Evolutionary conservation across 2,329 filamentous ascomycete species (phyloP), one percentile per base, ranked within the genome.

Genomic region (Lachnellula subtilissima): DNA sequence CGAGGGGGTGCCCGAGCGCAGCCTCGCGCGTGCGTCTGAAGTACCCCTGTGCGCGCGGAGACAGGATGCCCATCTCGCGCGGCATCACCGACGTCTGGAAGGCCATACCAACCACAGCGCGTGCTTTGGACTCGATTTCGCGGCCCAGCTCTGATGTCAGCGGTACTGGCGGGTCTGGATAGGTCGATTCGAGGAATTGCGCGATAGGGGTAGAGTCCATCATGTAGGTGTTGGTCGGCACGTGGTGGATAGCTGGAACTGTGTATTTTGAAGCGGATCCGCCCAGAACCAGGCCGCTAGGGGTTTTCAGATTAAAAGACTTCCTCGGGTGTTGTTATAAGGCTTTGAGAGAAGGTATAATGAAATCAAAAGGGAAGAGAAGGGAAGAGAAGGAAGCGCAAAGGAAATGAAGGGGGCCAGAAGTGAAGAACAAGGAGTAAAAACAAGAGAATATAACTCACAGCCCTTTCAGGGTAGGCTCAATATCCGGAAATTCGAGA

Each of bases 401-500:
- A 32, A 32, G 9, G 28, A 32, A 32, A 32, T 32, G 9, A 32
- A 11, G 9, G 42, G 6, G 19, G 50, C 8, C 54, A 35, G 45
- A 56, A 25, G 46, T 53, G 9, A 53, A 58, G 51, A 59, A 53
- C 39, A 28, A 59, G 57, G 35, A 46, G 22, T 8, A 47, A 36
- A 51, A 48, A 39, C 48, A 50, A 8, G 45, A 14, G 23, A 46
- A 46, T 49, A 53, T 52, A 49, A 67, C 71, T 67, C 48, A 75
- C 73, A 74, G 65, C 28, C 48, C 66, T 66, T 73, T 71, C n/a
- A 76, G 60, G 2, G 72, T 74, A 2, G 71, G 69, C 57, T 73
- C 72, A 58, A 76, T 75, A 48, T 76, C 73, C 1, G 70, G 71
- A 53, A 75, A 74, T 54, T 75, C 73, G 28, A 76, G 68, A 51